Evolutionary conservation across 139 green algal species (phyloP), one percentile per base, ranked within the genome.

Genomic region (Nannochloris sp.): DNA sequence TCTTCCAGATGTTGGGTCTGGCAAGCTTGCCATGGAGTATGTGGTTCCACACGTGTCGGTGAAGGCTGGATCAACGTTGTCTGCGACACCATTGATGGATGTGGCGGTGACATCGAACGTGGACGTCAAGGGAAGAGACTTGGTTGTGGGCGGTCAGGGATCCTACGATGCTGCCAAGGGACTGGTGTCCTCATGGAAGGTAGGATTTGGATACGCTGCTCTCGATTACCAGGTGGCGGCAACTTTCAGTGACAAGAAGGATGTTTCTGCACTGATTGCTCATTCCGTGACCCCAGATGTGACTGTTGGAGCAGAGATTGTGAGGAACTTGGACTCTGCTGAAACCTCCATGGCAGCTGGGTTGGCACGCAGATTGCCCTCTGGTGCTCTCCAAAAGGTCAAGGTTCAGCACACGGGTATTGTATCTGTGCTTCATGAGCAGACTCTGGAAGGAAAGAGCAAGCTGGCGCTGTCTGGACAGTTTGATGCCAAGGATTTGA

Each of bases 321-420:
- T 48, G 26, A 53, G 48, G 14, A 55, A 70, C 55, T 49, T 78
- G 28, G 16, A 17, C 12, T 37, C 23, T 53, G 49, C 40, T 40
- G 67, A 63, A 49, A 67, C 65, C 26, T 69, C 66, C 25, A n/a
- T 63, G 4, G 40, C 60, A 10, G 62, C 62, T n/a, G 62, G 31
- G 23, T 17, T 50, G 12, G 6, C 16, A 13, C 66, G 61, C 60
- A 40, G 49, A 16, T 51, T 80, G 49, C 33, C 63, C 1, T 62
- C 44, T 58, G 76, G 78, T 36, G 55, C 68, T 2, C 9, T 85
- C 53, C 50, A 62, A 49, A 84, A 85, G 69, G 45, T 63, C 26
- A 74, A 70, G 51, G 56, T 81, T n/a, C 64, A 84, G 62, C 79
- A 78, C 61, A 60, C 25, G n/a, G 71, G 71, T 59, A 49, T 73